These are phyloP conservation scores for Galeopsis tetrahit DNA, from an alignment of 257 asterid species.

Conservation along the genomic window DNA sequence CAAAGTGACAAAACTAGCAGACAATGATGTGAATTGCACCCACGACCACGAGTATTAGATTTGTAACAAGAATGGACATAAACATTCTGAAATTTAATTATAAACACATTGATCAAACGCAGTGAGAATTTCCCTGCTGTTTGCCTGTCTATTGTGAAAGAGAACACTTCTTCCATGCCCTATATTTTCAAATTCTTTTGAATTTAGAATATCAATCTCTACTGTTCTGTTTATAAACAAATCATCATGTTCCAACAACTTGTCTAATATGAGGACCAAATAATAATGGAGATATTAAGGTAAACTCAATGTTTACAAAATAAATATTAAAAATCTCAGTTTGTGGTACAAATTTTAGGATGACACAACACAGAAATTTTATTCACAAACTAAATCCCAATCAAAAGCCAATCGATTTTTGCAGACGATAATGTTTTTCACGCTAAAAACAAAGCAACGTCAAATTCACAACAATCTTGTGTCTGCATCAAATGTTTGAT, in stretches of 20 bases:
- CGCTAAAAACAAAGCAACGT: not conserved
- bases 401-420: not conserved
- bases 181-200: too few species aligned
- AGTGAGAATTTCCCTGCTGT: too few species aligned
- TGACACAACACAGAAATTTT: not conserved
- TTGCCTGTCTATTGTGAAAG: too few species aligned
- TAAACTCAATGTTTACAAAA: not conserved
- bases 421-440: not conserved
- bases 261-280: not conserved
- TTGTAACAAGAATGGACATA: too few species aligned
- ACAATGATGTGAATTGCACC: too few species aligned
- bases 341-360: not conserved
- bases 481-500: not conserved
- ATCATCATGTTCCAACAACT: not conserved
- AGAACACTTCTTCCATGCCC: too few species aligned
- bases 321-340: not conserved
- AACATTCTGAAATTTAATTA: too few species aligned
- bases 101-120: too few species aligned
- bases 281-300: not conserved
- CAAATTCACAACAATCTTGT: not conserved
- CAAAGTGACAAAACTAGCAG: too few species aligned
- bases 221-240: too few species aligned
- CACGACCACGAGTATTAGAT: too few species aligned
- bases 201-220: too few species aligned
- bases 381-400: not conserved